Evolutionary conservation across 192 early-diverging fungal species (phyloP), one percentile per base, ranked within the genome.

Genomic region (Nowakowskiella sp.): DNA sequence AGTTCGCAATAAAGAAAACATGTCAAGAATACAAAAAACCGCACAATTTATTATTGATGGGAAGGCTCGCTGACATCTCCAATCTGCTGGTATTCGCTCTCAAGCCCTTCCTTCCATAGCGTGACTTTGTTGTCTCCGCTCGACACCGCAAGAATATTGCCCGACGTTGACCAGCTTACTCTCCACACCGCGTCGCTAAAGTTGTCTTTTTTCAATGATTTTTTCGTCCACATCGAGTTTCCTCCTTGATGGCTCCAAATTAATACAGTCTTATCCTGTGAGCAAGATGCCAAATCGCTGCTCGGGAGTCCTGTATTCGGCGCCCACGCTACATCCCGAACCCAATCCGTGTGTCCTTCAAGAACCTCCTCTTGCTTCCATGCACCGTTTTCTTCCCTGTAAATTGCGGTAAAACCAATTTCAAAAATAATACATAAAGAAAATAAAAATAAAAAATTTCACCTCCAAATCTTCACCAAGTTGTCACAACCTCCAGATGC

Each of bases 141-240:
- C 6, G 89, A 87, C 7, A 99, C 96, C 3, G 96, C 96, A 48
- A 99, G 68, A 26, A 97, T 86, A 62, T 95, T 97, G 10, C 96
- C 96, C 4, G 89, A 81, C 53, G 86, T 65, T 22, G 88, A 91
- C 96, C 96, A 99, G 76, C 89, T 92, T 48, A 99, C 92, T 45
- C 92, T 81, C 96, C 96, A 99, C 31, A 99, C 88, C 6, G 93
- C 96, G 72, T 99, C 96, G 24, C 84, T 74, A 69, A 99, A 99
- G 31, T 84, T 80, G 7, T 86, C 87, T 19, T 71, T 60, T 36
- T 77, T 70, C 23, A 95, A 77, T 10, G 71, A 64, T 60, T 77
- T 84, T 48, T 85, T 85, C 24, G 53, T 80, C 92, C 92, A 98
- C 4, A 76, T 67, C 10, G 76, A 64, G 23, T 25, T 67, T 31